These are phyloP conservation scores for Marasmius tenuissimus DNA, from an alignment of 1,284 basidiomycete genomes.

Conservation along the genomic window DNA sequence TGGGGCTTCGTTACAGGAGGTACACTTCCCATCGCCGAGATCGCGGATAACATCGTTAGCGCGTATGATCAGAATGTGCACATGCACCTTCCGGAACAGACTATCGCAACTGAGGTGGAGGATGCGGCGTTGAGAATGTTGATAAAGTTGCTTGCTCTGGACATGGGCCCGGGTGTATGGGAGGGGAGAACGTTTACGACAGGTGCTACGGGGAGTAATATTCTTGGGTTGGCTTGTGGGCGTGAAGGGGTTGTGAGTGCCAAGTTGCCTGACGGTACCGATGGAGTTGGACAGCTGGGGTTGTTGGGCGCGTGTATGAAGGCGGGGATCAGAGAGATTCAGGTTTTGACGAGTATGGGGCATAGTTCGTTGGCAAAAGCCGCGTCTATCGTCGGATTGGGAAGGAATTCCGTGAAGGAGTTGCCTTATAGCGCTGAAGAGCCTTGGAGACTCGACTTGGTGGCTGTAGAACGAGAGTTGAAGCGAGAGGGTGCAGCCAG, in stretches of 20 bases:
- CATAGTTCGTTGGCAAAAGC: constrained; percentile 15
- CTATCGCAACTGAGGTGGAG: constrained; percentile 9
- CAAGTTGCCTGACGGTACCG: background rate
- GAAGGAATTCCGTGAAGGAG: constrained; percentile 1
- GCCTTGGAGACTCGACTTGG: constrained; percentile 14
- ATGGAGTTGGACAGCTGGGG: constrained; percentile 12
- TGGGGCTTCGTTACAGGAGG: constrained; percentile 15
- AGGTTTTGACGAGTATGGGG: constrained; percentile 12
- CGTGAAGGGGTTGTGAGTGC: constrained; percentile 10
- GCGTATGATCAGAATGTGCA: constrained; percentile 15
- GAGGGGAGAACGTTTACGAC: constrained; percentile 13
- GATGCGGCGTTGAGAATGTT: constrained; percentile 7
- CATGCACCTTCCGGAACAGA: constrained; percentile 8
- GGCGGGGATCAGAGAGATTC: constrained; percentile 11
- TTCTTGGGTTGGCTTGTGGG: constrained; percentile 12
- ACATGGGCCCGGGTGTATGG: background rate
- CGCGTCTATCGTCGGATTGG: constrained; percentile 10
- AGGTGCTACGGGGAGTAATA: constrained; percentile 14
- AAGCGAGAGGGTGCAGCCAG: background rate
- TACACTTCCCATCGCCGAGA: constrained; percentile 6
- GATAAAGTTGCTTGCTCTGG: background rate
- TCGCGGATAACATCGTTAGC: constrained; percentile 12
- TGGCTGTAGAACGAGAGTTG: constrained; percentile 6
- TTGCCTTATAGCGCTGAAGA: constrained; percentile 13
- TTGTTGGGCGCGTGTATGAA: constrained; percentile 7